These are phyloP conservation scores for Chiua sp. DNA, from an alignment of 1,284 basidiomycete species.

Conservation along the genomic window DNA sequence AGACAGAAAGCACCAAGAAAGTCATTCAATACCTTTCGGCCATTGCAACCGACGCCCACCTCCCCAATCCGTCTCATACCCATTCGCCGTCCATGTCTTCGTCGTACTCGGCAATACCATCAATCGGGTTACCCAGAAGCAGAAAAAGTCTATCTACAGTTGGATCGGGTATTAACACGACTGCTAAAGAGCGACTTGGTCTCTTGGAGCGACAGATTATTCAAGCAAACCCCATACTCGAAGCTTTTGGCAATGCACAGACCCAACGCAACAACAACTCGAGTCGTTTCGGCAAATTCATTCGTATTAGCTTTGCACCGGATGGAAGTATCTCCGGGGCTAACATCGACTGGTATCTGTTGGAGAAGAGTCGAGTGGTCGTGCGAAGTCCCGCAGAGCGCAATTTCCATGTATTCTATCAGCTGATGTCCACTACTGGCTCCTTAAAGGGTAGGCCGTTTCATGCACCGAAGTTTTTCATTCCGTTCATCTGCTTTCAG, in stretches of 20 bases:
- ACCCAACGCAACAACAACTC: slow-evolving; percentile 99
- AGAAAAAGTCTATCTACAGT: slow-evolving; percentile 51
- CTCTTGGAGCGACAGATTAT: slow-evolving; percentile 96
- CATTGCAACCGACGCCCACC: slow-evolving; percentile 86
- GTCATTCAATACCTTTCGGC: slow-evolving; percentile 99
- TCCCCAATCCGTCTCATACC: slow-evolving; percentile 63
- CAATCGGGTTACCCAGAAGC: slow-evolving; percentile 63
- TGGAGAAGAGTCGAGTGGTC: slow-evolving; percentile 97
- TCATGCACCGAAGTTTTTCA: neutral
- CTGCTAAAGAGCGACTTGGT: slow-evolving; percentile 76
- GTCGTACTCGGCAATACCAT: slow-evolving; percentile 57
- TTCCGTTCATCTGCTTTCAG: slow-evolving; percentile 44
- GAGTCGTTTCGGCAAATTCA: slow-evolving; percentile 98
- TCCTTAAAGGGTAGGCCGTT: slow-evolving; percentile 61
- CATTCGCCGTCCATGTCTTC: slow-evolving; percentile 55
- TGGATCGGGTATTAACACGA: slow-evolving; percentile 52
- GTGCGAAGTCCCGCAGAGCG: slow-evolving; percentile 89
- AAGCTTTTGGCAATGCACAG: slow-evolving; percentile 99
- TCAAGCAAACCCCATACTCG: slow-evolving; percentile 97
- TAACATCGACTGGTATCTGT: slow-evolving; percentile 98
- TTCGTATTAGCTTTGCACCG: slow-evolving; percentile 94
- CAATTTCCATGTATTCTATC: slow-evolving; percentile 98
- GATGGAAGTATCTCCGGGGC: slow-evolving; percentile 97
- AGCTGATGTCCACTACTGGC: slow-evolving; percentile 75
- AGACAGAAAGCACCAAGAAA: slow-evolving; percentile 99